Evolutionary conservation across 192 early-diverging fungal species (phyloP).

Genomic region (Phycomyces blakesleeanus): DNA sequence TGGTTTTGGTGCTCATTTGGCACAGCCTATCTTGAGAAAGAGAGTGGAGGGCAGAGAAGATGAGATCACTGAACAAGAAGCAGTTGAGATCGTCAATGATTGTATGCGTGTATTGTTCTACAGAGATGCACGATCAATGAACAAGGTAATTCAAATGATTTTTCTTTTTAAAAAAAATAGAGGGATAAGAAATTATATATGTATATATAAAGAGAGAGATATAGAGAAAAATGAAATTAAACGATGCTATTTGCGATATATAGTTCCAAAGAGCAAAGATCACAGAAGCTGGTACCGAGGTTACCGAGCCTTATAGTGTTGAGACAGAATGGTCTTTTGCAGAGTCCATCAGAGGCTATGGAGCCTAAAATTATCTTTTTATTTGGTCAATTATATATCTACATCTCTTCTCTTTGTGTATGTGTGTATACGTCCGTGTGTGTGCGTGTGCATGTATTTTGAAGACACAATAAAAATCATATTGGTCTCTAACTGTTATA

Average conservation of each 20-base stretch:
- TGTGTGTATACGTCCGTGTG: no score
- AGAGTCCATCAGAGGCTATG: slow-evolving; percentile 71
- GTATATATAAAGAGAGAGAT: neutral
- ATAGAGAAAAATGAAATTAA: neutral
- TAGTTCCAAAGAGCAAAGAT: slow-evolving; percentile 91
- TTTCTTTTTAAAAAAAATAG: no score
- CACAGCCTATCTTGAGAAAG: slow-evolving; percentile 89
- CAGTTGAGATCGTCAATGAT: slow-evolving; percentile 77
- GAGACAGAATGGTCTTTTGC: slow-evolving; percentile 92
- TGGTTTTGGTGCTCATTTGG: slow-evolving; percentile 88
- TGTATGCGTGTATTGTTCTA: slow-evolving; percentile 92
- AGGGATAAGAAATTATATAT: neutral
- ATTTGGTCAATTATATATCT: no score
- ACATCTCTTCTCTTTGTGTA: no score
- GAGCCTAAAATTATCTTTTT: slow-evolving; percentile 46
- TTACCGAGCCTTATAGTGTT: slow-evolving; percentile 84
- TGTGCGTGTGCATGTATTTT: no score
- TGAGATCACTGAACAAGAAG: slow-evolving; percentile 86
- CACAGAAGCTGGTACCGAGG: slow-evolving; percentile 73
- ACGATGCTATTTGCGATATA: slow-evolving; percentile 1
- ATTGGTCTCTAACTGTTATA: no score
- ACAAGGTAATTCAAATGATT: slow-evolving; percentile 61
- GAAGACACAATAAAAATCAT: no score
- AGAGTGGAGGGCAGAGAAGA: slow-evolving; percentile 84
- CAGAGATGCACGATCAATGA: slow-evolving; percentile 89